These are phyloP conservation scores for Dendrobium catenatum DNA, from an alignment of 106 monocot species.

Conservation along the genomic window DNA sequence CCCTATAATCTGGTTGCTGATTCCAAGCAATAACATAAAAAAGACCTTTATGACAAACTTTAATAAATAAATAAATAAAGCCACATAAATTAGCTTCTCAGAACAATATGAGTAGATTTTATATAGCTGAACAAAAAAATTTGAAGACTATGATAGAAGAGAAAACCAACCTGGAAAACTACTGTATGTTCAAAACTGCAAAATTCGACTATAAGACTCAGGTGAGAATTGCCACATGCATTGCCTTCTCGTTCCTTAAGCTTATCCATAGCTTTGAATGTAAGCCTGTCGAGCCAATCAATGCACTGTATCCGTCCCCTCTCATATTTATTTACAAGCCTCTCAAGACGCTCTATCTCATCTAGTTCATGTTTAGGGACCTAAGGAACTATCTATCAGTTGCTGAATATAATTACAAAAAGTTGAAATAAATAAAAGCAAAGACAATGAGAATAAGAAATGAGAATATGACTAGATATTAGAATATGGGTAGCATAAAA, in stretches of 20 bases:
- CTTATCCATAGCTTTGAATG: constrained; percentile 75
- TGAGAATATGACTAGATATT: not conserved
- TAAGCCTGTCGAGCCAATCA: constrained; percentile 87
- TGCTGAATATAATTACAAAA: not conserved
- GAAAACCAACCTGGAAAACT: constrained; percentile 74
- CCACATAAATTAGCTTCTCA: not conserved
- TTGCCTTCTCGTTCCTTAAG: constrained; percentile 63
- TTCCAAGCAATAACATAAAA: not conserved
- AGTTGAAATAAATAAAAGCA: not conserved
- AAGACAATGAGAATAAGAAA: not conserved
- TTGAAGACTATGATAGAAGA: not conserved
- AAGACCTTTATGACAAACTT: not conserved
- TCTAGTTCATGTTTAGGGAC: constrained; percentile 75
- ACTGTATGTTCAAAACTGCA: constrained; percentile 88
- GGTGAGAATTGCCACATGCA: constrained; percentile 54
- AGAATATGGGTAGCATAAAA: not conserved
- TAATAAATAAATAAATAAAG: not conserved
- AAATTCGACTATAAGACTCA: constrained; percentile 81
- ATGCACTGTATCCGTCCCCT: constrained; percentile 82
- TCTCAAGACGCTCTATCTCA: constrained; percentile 86
- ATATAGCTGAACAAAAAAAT: constrained; percentile 3
- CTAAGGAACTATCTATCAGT: constrained; percentile 23
- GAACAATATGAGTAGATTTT: not conserved
- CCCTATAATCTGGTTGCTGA: not conserved
- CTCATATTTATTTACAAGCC: constrained; percentile 89